A percentile compares a stretch with the other conserved stretches of the same genome.
These are phyloP conservation scores for Aspergillus sp. DNA, from an alignment of 2,329 filamentous ascomycete genomes.

Conservation along the genomic window DNA sequence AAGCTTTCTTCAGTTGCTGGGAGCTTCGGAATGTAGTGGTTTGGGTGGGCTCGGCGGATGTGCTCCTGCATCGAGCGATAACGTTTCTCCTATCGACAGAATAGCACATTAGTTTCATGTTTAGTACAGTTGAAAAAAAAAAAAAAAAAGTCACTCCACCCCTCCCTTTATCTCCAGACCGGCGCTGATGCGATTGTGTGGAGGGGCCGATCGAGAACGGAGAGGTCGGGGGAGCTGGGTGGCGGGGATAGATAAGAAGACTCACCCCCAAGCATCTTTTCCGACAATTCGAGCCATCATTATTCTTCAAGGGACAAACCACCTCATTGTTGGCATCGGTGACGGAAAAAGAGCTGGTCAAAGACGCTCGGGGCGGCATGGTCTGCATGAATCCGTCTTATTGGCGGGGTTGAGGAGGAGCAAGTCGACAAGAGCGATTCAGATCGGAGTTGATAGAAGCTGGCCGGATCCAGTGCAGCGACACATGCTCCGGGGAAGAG, in stretches of 20 bases:
- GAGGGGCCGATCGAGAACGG: slow-evolving; percentile 11
- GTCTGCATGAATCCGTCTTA: slow-evolving; percentile 47
- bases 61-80: slow-evolving; percentile 99
- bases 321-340: slow-evolving; percentile 93
- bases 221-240: slow-evolving; percentile 5
- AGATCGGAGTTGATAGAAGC: slow-evolving; percentile 17
- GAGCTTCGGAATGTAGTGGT: slow-evolving; percentile 96
- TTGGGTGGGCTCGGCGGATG: slow-evolving; percentile 92
- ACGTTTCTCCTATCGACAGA: slow-evolving; percentile 71
- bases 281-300: slow-evolving; percentile 94
- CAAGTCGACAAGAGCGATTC: slow-evolving; percentile 1
- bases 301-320: slow-evolving; percentile 91
- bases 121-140: neutral
- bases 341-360: slow-evolving; percentile 88
- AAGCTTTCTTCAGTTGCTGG: slow-evolving; percentile 98
- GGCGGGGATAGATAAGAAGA: slow-evolving; percentile 36
- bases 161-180: neutral
- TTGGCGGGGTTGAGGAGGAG: slow-evolving; percentile 18
- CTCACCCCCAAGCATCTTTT: slow-evolving; percentile 98
- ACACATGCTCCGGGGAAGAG: slow-evolving; percentile 17
- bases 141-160: slow-evolving; percentile 7
- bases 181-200: slow-evolving; percentile 5
- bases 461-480: slow-evolving; percentile 7
- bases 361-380: slow-evolving; percentile 86
- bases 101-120: slow-evolving; percentile 9